Evolutionary conservation across 2,329 filamentous ascomycete genomes (phyloP), one percentile per base, ranked within the genome.

Genomic region (Aaosphaeria pasadenensis): DNA sequence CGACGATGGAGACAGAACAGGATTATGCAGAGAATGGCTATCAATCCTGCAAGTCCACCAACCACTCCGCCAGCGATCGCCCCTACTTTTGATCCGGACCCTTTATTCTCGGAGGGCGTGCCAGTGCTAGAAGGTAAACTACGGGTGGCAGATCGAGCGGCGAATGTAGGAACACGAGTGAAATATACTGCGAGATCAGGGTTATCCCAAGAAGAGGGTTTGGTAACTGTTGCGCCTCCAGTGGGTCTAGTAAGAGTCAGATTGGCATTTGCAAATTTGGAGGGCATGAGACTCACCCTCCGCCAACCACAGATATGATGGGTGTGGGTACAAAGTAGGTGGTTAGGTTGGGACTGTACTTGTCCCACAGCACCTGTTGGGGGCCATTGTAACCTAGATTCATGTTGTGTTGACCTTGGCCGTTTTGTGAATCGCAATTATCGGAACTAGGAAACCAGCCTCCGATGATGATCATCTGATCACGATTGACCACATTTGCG

Each of bases 381-480:
- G 69, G 59, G 43, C 78, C 79, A 31, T 77, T 76, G 46, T 76
- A 70, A 24, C 80, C 77, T 28, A 83, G 63, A 55, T 83, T 76
- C 49, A 80, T 66, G 50, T 80, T 79, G 62, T 85, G 82, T 7
- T 77, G 77, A 4, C 78, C 82, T 72, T 77, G 81, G 28, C 77
- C 71, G 9, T 69, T 67, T 1, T 73, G 71, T n/a, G 70, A 70
- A 57, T 86, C 82, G 56, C 82, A 86, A 5, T 69, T 56, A 33
- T 74, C 64, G 7, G 60, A 67, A 6, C 72, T 56, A 0, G 81
- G 77, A 50, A 84, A 83, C 41, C 74, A 76, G 13, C 84, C 84
- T 24, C 84, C 83, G 33, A 85, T 79, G 42, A 86, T 74, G 28
- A 86, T 66, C 78, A 86, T 85, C 62, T 86, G 83, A 4, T 77